Evolutionary conservation across 1,284 basidiomycete species (phyloP).

Genomic region (Ustilago crameri): DNA sequence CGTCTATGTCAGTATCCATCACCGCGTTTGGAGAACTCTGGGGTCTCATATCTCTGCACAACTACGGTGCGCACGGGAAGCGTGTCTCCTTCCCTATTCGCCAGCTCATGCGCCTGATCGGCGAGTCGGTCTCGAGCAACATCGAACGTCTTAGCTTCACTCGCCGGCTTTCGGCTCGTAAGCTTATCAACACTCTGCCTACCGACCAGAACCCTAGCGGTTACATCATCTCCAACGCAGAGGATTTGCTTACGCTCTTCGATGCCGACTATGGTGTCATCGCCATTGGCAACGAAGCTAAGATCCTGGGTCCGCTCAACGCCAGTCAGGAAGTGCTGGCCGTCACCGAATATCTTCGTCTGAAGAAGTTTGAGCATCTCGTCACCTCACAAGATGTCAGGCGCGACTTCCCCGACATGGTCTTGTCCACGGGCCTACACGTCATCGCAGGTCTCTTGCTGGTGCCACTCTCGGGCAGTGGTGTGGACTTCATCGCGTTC

Average conservation of each 20-base stretch:
- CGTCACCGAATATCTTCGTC: conserved; percentile 83
- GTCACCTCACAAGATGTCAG: conserved; percentile 74
- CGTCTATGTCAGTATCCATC: conserved; percentile 74
- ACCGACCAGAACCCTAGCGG: conserved; percentile 80
- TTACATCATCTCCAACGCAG: conserved; percentile 86
- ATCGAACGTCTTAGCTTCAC: conserved; percentile 85
- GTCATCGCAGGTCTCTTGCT: conserved; percentile 82
- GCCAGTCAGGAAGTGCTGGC: conserved; percentile 87
- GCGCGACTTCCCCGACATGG: conserved; percentile 80
- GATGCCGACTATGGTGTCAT: conserved; percentile 86
- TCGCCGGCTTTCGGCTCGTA: conserved; percentile 79
- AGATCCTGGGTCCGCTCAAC: conserved; percentile 82
- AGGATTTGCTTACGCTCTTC: conserved; percentile 83
- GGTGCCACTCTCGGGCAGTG: conserved; percentile 72
- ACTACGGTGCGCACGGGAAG: conserved; percentile 81
- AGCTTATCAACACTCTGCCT: conserved; percentile 82
- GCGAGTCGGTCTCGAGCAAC: conserved; percentile 84
- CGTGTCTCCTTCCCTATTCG: conserved; percentile 85
- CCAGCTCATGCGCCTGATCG: conserved; percentile 77
- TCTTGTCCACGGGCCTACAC: conserved; percentile 77
- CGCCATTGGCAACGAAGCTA: conserved; percentile 77
- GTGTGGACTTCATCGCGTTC: conserved; percentile 78
- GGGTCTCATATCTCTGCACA: conserved; percentile 86
- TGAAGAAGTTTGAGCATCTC: conserved; percentile 73
- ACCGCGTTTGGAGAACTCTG: conserved; percentile 84